Evolutionary conservation across 306 rosid species (phyloP).

Genomic region (Fragaria vesca): DNA sequence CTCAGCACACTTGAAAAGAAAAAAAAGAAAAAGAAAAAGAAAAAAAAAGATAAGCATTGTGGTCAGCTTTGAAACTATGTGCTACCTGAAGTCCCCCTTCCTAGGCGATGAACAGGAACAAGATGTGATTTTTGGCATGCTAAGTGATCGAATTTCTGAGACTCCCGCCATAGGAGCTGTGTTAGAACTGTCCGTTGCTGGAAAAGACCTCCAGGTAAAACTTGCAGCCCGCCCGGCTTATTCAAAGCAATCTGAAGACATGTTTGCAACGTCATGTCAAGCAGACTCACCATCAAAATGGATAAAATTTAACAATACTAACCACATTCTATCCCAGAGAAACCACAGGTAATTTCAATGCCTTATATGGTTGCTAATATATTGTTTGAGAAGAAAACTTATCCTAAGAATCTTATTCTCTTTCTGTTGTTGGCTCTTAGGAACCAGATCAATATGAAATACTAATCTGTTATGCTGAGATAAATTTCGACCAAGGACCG

Average conservation of each 20-base stretch:
- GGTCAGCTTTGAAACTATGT: constrained; percentile 15
- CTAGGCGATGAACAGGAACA: constrained; percentile 90
- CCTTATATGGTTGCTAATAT: background rate
- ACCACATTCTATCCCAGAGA: background rate
- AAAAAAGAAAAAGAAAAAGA: background rate
- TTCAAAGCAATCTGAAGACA: constrained; percentile 71
- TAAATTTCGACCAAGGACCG: background rate
- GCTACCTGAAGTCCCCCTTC: constrained; percentile 97
- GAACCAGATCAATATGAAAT: background rate
- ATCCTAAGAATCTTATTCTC: background rate
- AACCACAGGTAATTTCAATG: background rate
- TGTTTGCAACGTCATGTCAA: constrained; percentile 17
- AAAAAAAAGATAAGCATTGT: background rate
- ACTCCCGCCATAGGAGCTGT: constrained; percentile 70
- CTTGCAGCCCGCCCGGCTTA: constrained; percentile 95
- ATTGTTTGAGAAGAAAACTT: background rate
- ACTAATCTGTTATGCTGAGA: background rate
- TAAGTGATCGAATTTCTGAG: constrained; percentile 32
- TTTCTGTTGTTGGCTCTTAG: background rate
- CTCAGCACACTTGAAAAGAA: background rate
- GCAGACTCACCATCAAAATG: constrained; percentile 12
- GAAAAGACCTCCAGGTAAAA: constrained; percentile 90
- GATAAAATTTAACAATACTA: constrained; percentile 6
- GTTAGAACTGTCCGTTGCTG: constrained; percentile 92
- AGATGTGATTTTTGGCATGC: constrained; percentile 44